phyloP scores from a whole-genome alignment of 148 eudicot genomes.

The Camellia granthamiana region DNA sequence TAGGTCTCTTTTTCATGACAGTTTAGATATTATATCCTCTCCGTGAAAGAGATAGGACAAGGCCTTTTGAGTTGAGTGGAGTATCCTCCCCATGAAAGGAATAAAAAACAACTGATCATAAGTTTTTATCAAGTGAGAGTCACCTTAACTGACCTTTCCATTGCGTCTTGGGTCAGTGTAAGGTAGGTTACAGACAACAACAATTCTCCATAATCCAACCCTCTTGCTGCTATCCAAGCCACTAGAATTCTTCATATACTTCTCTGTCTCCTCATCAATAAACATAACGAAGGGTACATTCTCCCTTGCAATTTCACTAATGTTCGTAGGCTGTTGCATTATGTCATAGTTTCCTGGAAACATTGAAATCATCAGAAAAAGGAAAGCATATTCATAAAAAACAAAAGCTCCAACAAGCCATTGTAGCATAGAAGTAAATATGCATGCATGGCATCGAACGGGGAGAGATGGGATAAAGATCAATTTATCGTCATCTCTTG shows the following conservation, averaged over 20 bases:
- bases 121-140: constrained; percentile 4
- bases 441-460: neutral
- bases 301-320: constrained; percentile 55
- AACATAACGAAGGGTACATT: constrained; percentile 81
- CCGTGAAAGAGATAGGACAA: neutral
- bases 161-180: constrained; percentile 79
- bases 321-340: constrained; percentile 71
- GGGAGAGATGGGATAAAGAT: neutral
- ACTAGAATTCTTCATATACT: constrained; percentile 65
- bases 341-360: constrained; percentile 79
- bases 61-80: neutral
- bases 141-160: constrained; percentile 67
- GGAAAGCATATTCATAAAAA: constrained; percentile 10
- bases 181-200: constrained; percentile 76
- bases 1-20: neutral
- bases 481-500: neutral
- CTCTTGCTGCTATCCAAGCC: constrained; percentile 49
- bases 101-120: neutral
- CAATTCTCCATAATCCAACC: constrained; percentile 80
- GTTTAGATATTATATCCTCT: neutral
- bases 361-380: constrained; percentile 24
- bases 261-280: constrained; percentile 85
- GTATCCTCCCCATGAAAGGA: neutral
- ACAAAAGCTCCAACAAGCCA: constrained; percentile 8
- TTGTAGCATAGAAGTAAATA: neutral